phyloP scores from a whole-genome alignment of 2,329 filamentous ascomycete species.

The Aspergillus cejpii region DNA sequence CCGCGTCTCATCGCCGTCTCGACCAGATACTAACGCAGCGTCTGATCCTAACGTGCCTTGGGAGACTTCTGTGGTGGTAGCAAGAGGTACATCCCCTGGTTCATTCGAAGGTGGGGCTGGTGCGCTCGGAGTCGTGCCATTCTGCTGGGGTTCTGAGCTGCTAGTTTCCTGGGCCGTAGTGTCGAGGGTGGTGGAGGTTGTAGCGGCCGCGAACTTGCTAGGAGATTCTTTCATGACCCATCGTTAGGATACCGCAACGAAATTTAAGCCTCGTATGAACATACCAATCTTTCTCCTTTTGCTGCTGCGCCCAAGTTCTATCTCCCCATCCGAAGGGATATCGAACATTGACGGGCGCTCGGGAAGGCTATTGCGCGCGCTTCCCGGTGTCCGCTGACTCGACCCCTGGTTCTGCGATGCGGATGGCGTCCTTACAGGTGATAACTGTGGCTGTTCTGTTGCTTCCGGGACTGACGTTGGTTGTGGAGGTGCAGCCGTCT shows the following conservation, averaged over 20 bases:
- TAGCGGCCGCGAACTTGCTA: background rate
- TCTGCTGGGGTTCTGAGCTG: conserved; percentile 3
- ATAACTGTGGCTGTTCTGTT: conserved; percentile 6
- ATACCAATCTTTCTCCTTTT: conserved; percentile 32
- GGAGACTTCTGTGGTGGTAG: background rate
- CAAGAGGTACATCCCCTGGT: background rate
- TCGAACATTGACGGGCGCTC: conserved; percentile 33
- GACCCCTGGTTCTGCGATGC: conserved; percentile 10
- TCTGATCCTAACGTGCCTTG: background rate
- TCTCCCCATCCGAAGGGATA: conserved; percentile 28
- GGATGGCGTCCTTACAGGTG: conserved; percentile 15
- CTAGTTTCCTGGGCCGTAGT: background rate
- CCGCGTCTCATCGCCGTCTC: background rate
- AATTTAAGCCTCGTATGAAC: conserved; percentile 9
- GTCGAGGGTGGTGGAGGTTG: background rate
- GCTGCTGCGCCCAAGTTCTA: conserved; percentile 23
- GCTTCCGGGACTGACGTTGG: conserved; percentile 10
- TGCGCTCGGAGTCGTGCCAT: conserved; percentile 2
- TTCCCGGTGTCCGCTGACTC: conserved; percentile 24
- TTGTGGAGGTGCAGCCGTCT: conserved; percentile 16
- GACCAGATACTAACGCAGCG: background rate
- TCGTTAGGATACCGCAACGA: conserved; percentile 7
- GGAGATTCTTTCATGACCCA: conserved; percentile 12
- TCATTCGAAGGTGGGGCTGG: background rate
- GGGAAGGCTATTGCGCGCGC: conserved; percentile 28